These are phyloP conservation scores for Leptographium wingfieldii DNA, from an alignment of 2,329 filamentous ascomycete species.

Conservation along the genomic window DNA sequence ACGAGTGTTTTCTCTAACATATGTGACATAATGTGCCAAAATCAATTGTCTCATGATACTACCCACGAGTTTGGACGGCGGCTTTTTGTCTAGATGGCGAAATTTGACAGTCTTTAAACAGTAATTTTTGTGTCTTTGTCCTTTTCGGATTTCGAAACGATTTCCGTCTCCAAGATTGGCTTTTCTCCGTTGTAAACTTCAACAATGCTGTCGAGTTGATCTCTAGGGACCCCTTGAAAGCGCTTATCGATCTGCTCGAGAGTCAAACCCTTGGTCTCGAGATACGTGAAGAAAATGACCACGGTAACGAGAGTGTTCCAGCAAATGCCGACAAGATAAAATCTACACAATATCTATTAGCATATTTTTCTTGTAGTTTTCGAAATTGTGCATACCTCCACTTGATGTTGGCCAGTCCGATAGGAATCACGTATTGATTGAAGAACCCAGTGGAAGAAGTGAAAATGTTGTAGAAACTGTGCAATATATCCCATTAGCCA, in stretches of 20 bases:
- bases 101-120: no score
- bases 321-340: slow-evolving; percentile 5
- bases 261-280: slow-evolving; percentile 4
- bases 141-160: background rate
- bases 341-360: background rate
- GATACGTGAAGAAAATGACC: slow-evolving; percentile 2
- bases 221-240: slow-evolving; percentile 2
- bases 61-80: no score
- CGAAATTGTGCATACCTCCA: background rate
- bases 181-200: slow-evolving; percentile 2
- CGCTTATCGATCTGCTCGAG: slow-evolving; percentile 5
- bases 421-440: slow-evolving; percentile 5
- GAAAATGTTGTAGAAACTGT: slow-evolving; percentile 4
- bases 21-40: no score
- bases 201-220: background rate
- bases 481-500: background rate
- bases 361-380: no score
- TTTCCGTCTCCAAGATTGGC: background rate
- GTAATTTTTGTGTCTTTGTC: no score
- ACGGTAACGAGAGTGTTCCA: slow-evolving; percentile 1
- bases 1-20: no score
- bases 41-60: no score
- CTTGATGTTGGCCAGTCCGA: slow-evolving; percentile 2
- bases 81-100: no score
- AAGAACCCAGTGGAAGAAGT: slow-evolving; percentile 2